Conservation (phyloP, 2,329 filamentous ascomycete species). For the Penicillium sp. region DNA sequence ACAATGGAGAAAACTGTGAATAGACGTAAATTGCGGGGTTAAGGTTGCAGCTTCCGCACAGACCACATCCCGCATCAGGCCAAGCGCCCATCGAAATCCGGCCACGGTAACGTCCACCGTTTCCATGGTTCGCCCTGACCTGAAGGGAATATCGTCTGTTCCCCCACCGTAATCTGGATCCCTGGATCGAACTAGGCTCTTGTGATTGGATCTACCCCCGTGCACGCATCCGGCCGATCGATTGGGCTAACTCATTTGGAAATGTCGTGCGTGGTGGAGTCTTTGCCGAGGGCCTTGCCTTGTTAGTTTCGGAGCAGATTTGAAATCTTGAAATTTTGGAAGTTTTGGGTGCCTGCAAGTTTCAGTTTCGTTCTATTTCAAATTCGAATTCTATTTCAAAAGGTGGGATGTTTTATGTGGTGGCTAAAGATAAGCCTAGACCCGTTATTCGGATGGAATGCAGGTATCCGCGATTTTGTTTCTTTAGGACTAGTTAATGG, state of each 20-base stretch:
- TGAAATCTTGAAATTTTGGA: neutral
- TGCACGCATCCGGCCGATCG: conserved; percentile 10
- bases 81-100: neutral
- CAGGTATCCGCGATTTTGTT: conserved; percentile 14
- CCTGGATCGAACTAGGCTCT: neutral
- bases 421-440: neutral
- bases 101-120: neutral
- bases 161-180: neutral
- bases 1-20: no score
- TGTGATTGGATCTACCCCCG: conserved; percentile 6
- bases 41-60: conserved; percentile 25
- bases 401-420: neutral
- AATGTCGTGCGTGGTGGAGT: neutral
- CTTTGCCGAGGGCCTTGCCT: neutral
- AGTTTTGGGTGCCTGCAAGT: neutral
- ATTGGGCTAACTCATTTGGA: conserved; percentile 6
- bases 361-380: neutral
- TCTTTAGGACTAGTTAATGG: neutral
- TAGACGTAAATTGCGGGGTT: conserved; percentile 22
- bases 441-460: conserved; percentile 7
- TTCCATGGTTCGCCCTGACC: neutral
- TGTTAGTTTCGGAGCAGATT: neutral
- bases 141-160: neutral
- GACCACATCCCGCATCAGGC: conserved; percentile 4
- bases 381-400: neutral